Conservation (phyloP, 495 filamentous ascomycete genomes). For the Penicillium samsonianum region DNA sequence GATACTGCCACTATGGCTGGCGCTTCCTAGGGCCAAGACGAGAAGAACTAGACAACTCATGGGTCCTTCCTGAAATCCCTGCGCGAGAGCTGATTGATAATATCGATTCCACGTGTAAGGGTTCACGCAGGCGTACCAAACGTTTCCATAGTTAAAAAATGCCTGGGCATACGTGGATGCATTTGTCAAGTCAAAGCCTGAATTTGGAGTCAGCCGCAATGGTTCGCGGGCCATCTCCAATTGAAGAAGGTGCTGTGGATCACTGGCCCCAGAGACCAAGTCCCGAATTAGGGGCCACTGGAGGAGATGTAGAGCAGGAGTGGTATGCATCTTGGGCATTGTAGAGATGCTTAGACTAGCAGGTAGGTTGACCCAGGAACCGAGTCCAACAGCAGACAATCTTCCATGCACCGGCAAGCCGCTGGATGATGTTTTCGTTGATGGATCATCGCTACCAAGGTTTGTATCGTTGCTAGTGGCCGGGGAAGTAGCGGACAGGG, state of each 20-base stretch:
- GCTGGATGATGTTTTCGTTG: conserved; percentile 39
- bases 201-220: conserved; percentile 55
- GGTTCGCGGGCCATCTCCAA: conserved; percentile 80
- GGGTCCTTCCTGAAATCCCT: conserved; percentile 71
- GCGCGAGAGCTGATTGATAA: conserved; percentile 69
- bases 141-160: conserved; percentile 77
- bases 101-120: conserved; percentile 78
- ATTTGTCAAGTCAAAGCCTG: conserved; percentile 72
- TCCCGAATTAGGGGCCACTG: conserved; percentile 81
- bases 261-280: conserved; percentile 72
- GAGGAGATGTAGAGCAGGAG: conserved; percentile 72
- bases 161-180: conserved; percentile 71
- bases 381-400: conserved; percentile 65
- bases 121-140: conserved; percentile 85
- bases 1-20: conserved; percentile 70
- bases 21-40: conserved; percentile 74
- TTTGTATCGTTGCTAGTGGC: conserved; percentile 70
- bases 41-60: conserved; percentile 83
- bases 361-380: conserved; percentile 66
- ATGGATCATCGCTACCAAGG: conserved; percentile 63
- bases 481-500: conserved; percentile 59
- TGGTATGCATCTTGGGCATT: conserved; percentile 82
- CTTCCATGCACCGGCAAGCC: conserved; percentile 49
- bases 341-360: conserved; percentile 68
- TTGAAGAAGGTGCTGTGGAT: conserved; percentile 75